Conservation (phyloP, 305 asterid species). For the Euphrasia arctica region DNA sequence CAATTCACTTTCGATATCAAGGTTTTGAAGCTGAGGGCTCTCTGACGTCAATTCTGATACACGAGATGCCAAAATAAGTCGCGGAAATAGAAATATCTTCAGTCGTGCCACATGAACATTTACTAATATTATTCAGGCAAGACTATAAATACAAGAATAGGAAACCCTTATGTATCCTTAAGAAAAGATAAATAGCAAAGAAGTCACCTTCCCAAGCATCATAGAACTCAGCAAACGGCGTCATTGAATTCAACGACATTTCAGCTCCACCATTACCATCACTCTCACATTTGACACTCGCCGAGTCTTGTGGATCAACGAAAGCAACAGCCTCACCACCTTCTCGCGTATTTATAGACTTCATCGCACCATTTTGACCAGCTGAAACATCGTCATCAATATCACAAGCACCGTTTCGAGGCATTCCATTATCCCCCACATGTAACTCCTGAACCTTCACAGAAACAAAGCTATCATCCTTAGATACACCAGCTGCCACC, state of each 20-base stretch:
- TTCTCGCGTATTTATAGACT: conserved; percentile 38
- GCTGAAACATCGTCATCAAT: conserved; percentile 34
- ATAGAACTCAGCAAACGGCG: conserved; percentile 70
- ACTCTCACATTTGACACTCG: conserved; percentile 61
- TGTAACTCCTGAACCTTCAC: conserved; percentile 24
- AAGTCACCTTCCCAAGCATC: conserved; percentile 98
- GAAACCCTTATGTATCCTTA: no score
- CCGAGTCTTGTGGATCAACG: conserved; percentile 53
- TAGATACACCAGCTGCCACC: conserved; percentile 25
- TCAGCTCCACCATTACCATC: conserved; percentile 51
- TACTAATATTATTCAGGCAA: not conserved
- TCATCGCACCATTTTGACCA: conserved; percentile 32
- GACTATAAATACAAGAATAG: not conserved
- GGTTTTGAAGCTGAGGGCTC: conserved; percentile 43
- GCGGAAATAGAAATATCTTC: conserved; percentile 8
- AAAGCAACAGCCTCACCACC: conserved; percentile 52
- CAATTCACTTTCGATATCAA: conserved; percentile 64
- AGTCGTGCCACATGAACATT: not conserved
- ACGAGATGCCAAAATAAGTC: conserved; percentile 24
- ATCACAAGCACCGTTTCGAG: conserved; percentile 26
- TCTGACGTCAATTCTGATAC: conserved; percentile 79
- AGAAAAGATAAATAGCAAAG: conserved; percentile 16
- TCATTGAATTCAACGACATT: conserved; percentile 40
- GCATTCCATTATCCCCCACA: conserved; percentile 32
- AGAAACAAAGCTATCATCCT: conserved; percentile 34